Evolutionary conservation across 2,329 filamentous ascomycete species (phyloP).

Genomic region (Colletotrichum chrysophilum): DNA sequence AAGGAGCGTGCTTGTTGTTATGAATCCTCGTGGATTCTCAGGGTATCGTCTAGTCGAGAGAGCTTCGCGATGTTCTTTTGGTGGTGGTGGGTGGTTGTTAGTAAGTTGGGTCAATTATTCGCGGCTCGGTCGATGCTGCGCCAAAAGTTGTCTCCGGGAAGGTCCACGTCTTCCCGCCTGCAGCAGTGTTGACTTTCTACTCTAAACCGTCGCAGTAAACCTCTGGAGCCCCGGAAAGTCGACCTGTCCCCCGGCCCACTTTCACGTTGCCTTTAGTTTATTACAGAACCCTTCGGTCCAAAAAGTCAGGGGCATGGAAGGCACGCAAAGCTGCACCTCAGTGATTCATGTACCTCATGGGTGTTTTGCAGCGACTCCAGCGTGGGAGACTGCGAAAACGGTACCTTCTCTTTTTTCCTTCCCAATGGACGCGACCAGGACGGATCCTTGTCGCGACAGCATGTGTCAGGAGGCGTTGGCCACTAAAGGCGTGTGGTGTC

Average conservation of each 20-base stretch:
- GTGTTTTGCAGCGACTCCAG: background rate
- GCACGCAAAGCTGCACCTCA: background rate
- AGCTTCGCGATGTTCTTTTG: background rate
- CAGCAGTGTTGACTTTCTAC: constrained; percentile 18
- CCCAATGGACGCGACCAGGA: constrained; percentile 22
- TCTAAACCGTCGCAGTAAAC: background rate
- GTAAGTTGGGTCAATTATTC: background rate
- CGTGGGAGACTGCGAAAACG: background rate
- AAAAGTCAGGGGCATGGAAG: background rate
- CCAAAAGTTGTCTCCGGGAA: background rate
- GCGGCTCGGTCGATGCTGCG: background rate
- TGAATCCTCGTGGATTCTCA: background rate
- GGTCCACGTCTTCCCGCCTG: background rate
- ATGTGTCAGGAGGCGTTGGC: constrained; percentile 34
- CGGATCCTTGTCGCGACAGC: constrained; percentile 36
- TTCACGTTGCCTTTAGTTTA: background rate
- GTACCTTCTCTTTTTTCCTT: constrained; percentile 5
- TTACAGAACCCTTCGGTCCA: background rate
- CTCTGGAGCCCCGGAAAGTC: background rate
- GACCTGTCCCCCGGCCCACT: constrained; percentile 12
- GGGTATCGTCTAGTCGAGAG: constrained; percentile 15
- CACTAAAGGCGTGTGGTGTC: constrained; percentile 8
- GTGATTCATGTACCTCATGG: background rate
- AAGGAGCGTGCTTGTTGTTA: constrained; percentile 4
- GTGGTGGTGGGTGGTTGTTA: background rate